Conservation (phyloP, 1,139 yeast species). For the Kodamaea anthophila region DNA sequence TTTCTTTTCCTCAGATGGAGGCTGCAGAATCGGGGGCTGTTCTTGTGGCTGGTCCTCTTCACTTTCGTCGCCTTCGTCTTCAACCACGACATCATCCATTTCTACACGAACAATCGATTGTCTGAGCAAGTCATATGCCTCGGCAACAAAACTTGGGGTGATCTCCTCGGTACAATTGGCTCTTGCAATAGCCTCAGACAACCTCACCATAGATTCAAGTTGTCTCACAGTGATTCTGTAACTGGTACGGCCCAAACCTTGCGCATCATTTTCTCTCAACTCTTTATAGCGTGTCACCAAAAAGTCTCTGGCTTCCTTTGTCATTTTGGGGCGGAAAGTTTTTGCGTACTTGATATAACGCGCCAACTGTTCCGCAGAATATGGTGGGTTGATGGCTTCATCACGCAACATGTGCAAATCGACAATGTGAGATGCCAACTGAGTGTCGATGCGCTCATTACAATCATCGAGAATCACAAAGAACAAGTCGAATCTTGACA, state of each 20-base stretch:
- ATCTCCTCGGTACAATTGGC: slow-evolving; percentile 93
- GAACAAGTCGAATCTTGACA: slow-evolving; percentile 95
- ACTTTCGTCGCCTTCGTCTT: slow-evolving; percentile 49
- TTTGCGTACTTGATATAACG: slow-evolving; percentile 89
- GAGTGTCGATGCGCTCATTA: slow-evolving; percentile 84
- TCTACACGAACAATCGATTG: slow-evolving; percentile 93
- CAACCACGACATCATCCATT: slow-evolving; percentile 86
- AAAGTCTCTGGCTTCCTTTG: slow-evolving; percentile 71
- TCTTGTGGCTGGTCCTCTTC: slow-evolving; percentile 15
- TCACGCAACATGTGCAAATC: slow-evolving; percentile 89
- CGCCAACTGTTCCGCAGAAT: slow-evolving; percentile 78
- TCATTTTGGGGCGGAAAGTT: slow-evolving; percentile 87
- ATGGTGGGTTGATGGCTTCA: slow-evolving; percentile 87
- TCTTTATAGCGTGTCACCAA: slow-evolving; percentile 81
- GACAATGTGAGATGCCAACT: slow-evolving; percentile 87
- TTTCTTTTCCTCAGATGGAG: slow-evolving; percentile 10
- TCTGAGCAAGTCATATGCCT: slow-evolving; percentile 84
- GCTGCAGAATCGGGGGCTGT: slow-evolving; percentile 8
- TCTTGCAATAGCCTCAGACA: slow-evolving; percentile 94
- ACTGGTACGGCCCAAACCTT: slow-evolving; percentile 79
- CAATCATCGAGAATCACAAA: slow-evolving; percentile 94
- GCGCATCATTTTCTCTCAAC: slow-evolving; percentile 86
- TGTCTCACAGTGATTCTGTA: slow-evolving; percentile 97
- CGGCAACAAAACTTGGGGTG: slow-evolving; percentile 82
- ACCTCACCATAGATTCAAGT: slow-evolving; percentile 86